phyloP scores from a whole-genome alignment of 1,284 basidiomycete species.

The Austropuccinia psidii region DNA sequence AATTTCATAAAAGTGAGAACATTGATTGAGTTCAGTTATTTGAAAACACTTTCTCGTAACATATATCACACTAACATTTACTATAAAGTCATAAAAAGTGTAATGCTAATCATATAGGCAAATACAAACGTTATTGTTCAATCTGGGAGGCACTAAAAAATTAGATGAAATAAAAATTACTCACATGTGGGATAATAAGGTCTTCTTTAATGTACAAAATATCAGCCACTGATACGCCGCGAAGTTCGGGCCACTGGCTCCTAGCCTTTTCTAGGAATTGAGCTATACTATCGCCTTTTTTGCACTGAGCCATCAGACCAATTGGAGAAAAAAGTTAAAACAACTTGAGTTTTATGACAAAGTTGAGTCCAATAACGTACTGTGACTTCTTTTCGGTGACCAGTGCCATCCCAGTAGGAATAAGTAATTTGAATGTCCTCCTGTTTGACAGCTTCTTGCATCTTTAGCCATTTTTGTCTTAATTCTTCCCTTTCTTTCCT shows the following conservation, averaged over 20 bases:
- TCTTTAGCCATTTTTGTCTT: constrained; percentile 77
- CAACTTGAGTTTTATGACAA: constrained; percentile 34
- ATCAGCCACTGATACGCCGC: constrained; percentile 84
- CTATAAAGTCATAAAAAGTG: constrained; percentile 39
- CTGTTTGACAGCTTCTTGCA: constrained; percentile 77
- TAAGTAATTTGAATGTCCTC: constrained; percentile 89
- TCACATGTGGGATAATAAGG: constrained; percentile 83
- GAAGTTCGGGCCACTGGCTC: constrained; percentile 81
- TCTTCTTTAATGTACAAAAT: constrained; percentile 99
- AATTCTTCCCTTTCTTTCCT: constrained; percentile 77
- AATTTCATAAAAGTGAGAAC: too few relatives aligned
- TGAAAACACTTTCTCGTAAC: background rate
- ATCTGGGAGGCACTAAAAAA: too few relatives aligned
- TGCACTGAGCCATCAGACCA: constrained; percentile 59
- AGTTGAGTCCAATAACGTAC: constrained; percentile 54
- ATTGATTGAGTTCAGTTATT: background rate
- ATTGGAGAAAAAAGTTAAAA: constrained; percentile 1
- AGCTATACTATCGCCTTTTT: constrained; percentile 91
- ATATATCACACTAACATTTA: constrained; percentile 11
- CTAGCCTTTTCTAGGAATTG: constrained; percentile 87
- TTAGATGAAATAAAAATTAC: constrained; percentile 42
- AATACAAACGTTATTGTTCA: background rate
- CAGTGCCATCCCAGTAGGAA: constrained; percentile 97
- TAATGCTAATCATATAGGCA: constrained; percentile 20
- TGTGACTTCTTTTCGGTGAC: constrained; percentile 82